Conservation (phyloP, 805 yeast genomes). For the Candida tammaniensis region DNA sequence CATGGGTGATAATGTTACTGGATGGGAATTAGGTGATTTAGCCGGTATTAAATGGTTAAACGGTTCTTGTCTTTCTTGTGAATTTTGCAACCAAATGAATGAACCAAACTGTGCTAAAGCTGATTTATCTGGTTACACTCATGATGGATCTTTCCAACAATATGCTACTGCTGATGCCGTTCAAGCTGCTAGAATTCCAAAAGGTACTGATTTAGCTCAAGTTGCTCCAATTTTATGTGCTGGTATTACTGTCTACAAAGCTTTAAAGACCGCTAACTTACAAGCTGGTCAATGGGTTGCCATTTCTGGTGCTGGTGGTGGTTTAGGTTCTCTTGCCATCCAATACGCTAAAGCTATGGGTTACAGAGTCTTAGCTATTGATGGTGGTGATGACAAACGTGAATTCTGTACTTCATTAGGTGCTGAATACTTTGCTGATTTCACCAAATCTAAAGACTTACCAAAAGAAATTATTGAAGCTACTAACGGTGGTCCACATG, state of each 20-base stretch:
- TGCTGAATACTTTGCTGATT: slow-evolving; percentile 62
- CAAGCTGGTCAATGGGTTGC: slow-evolving; percentile 71
- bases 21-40: slow-evolving; percentile 42
- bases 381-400: slow-evolving; percentile 73
- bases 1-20: slow-evolving; percentile 38
- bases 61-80: slow-evolving; percentile 43
- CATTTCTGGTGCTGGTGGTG: slow-evolving; percentile 80
- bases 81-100: slow-evolving; percentile 37
- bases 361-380: slow-evolving; percentile 62
- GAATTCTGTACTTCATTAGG: slow-evolving; percentile 53
- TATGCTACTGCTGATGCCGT: slow-evolving; percentile 65
- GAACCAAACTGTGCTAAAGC: slow-evolving; percentile 63
- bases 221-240: slow-evolving; percentile 67
- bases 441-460: slow-evolving; percentile 49
- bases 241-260: slow-evolving; percentile 68
- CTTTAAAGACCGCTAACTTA: slow-evolving; percentile 56
- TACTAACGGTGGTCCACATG: slow-evolving; percentile 62
- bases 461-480: slow-evolving; percentile 43
- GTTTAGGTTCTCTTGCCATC: slow-evolving; percentile 72
- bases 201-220: slow-evolving; percentile 51
- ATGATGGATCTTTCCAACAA: slow-evolving; percentile 68
- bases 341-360: slow-evolving; percentile 81
- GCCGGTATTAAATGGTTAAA: slow-evolving; percentile 49
- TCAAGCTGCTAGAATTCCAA: slow-evolving; percentile 59
- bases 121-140: slow-evolving; percentile 71